A percentile compares a stretch with the other conserved stretches of the same genome.
These are phyloP conservation scores for Ogataea ramenticola DNA, from an alignment of 805 yeast genomes.

Conservation along the genomic window DNA sequence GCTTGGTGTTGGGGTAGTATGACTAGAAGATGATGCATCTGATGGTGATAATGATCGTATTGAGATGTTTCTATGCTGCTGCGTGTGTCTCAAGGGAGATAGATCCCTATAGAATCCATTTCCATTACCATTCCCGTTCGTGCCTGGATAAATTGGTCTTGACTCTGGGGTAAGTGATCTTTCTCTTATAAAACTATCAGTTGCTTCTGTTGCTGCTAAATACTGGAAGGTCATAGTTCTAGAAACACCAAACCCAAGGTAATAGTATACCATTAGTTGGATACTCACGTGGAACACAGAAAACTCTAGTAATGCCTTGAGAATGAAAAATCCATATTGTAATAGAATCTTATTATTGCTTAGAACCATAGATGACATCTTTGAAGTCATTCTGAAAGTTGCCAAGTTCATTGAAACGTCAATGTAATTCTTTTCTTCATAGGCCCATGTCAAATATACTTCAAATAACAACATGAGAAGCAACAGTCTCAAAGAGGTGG, in stretches of 20 bases:
- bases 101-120: neutral
- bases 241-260: slow-evolving; percentile 25
- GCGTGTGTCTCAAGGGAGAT: too few relatives aligned
- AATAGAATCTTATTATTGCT: slow-evolving; percentile 28
- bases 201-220: neutral
- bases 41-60: neutral
- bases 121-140: too few relatives aligned
- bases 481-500: slow-evolving; percentile 37
- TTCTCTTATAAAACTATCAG: neutral
- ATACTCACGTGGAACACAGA: slow-evolving; percentile 17
- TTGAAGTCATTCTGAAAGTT: slow-evolving; percentile 14
- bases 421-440: slow-evolving; percentile 56
- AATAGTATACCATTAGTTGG: slow-evolving; percentile 25
- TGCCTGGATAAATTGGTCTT: too few relatives aligned
- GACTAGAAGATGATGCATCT: slow-evolving; percentile 2
- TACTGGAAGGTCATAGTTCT: slow-evolving; percentile 13
- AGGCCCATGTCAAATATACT: slow-evolving; percentile 88
- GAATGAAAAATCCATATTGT: slow-evolving; percentile 53
- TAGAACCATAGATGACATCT: slow-evolving; percentile 22
- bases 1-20: slow-evolving; percentile 2
- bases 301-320: slow-evolving; percentile 36
- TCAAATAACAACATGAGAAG: slow-evolving; percentile 70
- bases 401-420: slow-evolving; percentile 7
- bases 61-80: neutral
- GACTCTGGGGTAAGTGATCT: neutral